These are phyloP conservation scores for Pichia norvegensis DNA, from an alignment of 1,139 yeast species.

Conservation along the genomic window DNA sequence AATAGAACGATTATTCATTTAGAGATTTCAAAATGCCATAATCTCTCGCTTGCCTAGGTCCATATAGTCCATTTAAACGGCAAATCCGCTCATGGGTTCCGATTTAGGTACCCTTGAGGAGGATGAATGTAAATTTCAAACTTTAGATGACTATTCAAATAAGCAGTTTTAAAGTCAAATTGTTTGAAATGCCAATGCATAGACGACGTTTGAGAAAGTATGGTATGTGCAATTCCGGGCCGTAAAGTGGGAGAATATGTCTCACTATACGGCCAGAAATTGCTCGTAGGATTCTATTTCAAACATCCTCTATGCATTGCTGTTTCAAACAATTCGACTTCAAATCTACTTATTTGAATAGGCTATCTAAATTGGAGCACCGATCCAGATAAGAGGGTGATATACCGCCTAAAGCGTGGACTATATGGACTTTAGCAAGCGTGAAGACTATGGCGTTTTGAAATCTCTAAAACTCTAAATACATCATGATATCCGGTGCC, in stretches of 20 bases:
- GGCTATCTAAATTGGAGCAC: background rate
- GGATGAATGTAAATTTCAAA: too few species aligned
- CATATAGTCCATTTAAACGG: slow-evolving; percentile 1
- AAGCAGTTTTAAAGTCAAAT: background rate
- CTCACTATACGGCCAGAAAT: too few species aligned
- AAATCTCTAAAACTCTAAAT: background rate
- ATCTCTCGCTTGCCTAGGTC: background rate
- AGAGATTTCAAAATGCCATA: background rate
- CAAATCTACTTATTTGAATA: background rate
- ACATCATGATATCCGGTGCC: background rate
- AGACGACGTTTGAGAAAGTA: background rate
- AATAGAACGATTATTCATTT: too few species aligned
- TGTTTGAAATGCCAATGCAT: background rate
- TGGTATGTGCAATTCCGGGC: background rate
- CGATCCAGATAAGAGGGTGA: slow-evolving; percentile 1
- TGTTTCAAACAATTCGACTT: too few species aligned
- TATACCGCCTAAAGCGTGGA: background rate
- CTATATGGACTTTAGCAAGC: slow-evolving; percentile 1
- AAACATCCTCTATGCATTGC: too few species aligned
- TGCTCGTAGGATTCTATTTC: too few species aligned
- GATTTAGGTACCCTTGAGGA: background rate
- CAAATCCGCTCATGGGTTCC: background rate
- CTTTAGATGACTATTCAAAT: too few species aligned
- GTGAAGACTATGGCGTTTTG: background rate
- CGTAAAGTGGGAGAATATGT: slow-evolving; percentile 1